These are phyloP conservation scores for Macrolepiota albuminosa DNA, from an alignment of 768 basidiomycete species.

Conservation along the genomic window DNA sequence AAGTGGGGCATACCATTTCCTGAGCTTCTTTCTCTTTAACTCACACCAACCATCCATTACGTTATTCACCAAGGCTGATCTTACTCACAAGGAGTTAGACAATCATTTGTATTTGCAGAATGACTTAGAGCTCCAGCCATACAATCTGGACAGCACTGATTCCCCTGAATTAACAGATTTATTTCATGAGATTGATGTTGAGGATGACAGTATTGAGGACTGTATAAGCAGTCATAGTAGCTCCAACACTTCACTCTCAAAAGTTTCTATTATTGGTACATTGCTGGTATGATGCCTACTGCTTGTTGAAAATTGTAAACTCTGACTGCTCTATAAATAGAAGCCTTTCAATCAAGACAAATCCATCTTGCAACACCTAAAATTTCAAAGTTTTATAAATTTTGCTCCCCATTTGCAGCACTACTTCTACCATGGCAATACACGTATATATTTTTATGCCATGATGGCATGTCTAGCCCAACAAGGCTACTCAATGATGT, in stretches of 20 bases:
- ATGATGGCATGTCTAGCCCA: constrained; percentile 3
- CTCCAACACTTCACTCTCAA: not conserved
- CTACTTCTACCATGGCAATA: not conserved
- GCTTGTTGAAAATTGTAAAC: too few species aligned
- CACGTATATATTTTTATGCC: not conserved
- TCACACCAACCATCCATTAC: constrained; percentile 9
- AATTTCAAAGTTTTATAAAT: not conserved
- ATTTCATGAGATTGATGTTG: not conserved
- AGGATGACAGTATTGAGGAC: not conserved
- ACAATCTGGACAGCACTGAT: not conserved
- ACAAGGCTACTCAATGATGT: constrained; percentile 17
- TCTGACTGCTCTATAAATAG: not conserved
- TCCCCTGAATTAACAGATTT: not conserved
- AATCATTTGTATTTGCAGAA: not conserved
- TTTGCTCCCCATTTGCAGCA: not conserved
- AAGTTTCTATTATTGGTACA: not conserved
- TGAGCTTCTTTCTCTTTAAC: constrained; percentile 22
- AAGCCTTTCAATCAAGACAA: not conserved
- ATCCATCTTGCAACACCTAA: not conserved
- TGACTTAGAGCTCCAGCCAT: not conserved
- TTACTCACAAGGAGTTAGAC: not conserved
- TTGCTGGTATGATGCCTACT: not conserved
- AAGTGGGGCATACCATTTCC: constrained; percentile 28
- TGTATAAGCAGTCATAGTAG: not conserved
- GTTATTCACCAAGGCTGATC: not conserved